A percentile compares a stretch with the other conserved stretches of the same genome.
Evolutionary conservation across 2,329 filamentous ascomycete species (phyloP).

Genomic region (Fusarium sp.): DNA sequence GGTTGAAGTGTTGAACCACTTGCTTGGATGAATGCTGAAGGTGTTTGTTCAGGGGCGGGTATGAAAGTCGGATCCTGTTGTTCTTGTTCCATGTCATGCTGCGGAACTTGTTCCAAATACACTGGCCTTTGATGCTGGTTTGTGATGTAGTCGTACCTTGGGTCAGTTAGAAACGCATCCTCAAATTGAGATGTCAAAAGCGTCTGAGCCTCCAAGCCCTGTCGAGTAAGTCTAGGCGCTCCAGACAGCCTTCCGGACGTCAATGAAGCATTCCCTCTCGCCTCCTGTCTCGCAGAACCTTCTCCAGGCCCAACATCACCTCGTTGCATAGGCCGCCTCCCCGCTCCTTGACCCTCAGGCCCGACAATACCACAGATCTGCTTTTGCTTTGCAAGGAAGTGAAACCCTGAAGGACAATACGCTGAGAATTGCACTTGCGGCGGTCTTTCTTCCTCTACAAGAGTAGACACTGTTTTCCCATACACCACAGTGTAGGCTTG

Average conservation of each 20-base stretch:
- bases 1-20: neutral
- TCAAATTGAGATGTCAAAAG: neutral
- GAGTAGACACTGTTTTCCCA: conserved; percentile 8
- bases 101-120: neutral
- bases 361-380: neutral
- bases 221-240: neutral
- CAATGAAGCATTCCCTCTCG: neutral
- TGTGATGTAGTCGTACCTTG: neutral
- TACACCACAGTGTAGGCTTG: neutral
- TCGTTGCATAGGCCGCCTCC: neutral
- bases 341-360: neutral
- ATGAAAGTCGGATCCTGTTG: neutral
- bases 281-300: neutral
- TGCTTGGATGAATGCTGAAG: neutral
- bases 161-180: neutral
- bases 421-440: neutral
- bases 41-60: neutral
- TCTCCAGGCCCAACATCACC: neutral
- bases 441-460: conserved; percentile 23
- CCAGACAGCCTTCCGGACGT: too few relatives aligned
- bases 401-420: neutral
- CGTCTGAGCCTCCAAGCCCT: neutral
- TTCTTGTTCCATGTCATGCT: accelerated
- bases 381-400: neutral
- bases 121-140: neutral